These are phyloP conservation scores for Verticillium zaregamsianum DNA, from an alignment of 2,329 filamentous ascomycete species.

Conservation along the genomic window DNA sequence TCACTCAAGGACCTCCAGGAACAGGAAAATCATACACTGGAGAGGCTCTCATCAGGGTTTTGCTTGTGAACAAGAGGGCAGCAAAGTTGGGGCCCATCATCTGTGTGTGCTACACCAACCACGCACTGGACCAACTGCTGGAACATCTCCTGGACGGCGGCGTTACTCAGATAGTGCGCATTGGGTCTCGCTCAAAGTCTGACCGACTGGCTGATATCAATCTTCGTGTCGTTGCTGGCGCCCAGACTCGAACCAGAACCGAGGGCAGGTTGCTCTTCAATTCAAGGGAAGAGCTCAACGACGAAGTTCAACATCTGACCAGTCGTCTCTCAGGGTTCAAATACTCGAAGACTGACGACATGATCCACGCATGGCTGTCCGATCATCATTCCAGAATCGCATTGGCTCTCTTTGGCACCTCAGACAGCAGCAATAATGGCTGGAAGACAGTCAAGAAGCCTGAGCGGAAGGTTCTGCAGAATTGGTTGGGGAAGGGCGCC, in stretches of 20 bases:
- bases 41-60: constrained; percentile 50
- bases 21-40: constrained; percentile 65
- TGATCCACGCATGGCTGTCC: too few relatives aligned
- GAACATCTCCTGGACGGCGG: constrained; percentile 51
- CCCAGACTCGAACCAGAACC: not conserved
- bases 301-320: too few relatives aligned
- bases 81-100: constrained; percentile 44
- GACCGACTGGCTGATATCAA: constrained; percentile 45
- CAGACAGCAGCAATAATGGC: too few relatives aligned
- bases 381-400: too few relatives aligned
- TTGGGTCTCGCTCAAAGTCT: constrained; percentile 56
- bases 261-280: too few relatives aligned
- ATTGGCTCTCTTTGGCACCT: too few relatives aligned
- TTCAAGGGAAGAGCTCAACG: too few relatives aligned
- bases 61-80: constrained; percentile 38
- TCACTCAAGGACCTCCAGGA: constrained; percentile 68
- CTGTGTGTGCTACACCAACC: constrained; percentile 42
- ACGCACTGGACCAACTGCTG: constrained; percentile 52
- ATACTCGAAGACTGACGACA: too few relatives aligned
- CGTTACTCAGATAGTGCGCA: constrained; percentile 51
- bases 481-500: too few relatives aligned
- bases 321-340: too few relatives aligned
- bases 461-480: too few relatives aligned
- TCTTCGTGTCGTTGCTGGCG: constrained; percentile 33
- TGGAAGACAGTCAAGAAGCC: too few relatives aligned